Percentiles rank a stretch among this genome's conserved stretches.
phyloP scores from a whole-genome alignment of 1,284 basidiomycete species.

The Gomphus sp. region DNA sequence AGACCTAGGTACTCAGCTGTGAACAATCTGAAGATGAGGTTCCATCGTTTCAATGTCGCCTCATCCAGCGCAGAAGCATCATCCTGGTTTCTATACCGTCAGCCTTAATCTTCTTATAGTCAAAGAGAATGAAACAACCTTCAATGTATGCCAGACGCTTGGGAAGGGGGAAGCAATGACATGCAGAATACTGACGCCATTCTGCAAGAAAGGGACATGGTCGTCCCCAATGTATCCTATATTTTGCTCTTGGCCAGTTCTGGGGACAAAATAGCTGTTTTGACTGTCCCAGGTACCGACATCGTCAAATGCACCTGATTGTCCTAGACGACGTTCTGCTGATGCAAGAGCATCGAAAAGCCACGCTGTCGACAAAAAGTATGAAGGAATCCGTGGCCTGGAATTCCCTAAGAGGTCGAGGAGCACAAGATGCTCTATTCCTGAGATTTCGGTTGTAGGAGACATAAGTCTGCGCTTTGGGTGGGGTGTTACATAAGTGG shows the following conservation, averaged over 20 bases:
- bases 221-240: conserved; percentile 82
- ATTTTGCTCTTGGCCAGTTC: conserved; percentile 30
- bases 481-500: conserved; percentile 53
- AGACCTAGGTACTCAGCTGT: conserved; percentile 86
- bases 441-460: conserved; percentile 49
- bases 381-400: conserved; percentile 65
- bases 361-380: conserved; percentile 87
- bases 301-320: conserved; percentile 42
- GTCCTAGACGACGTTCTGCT: conserved; percentile 52
- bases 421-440: conserved; percentile 84
- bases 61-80: conserved; percentile 82
- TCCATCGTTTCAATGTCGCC: conserved; percentile 85
- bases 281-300: conserved; percentile 29
- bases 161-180: conserved; percentile 90
- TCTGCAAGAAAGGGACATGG: conserved; percentile 82
- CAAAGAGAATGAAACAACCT: conserved; percentile 31
- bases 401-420: conserved; percentile 81
- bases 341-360: conserved; percentile 68
- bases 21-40: conserved; percentile 80
- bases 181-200: conserved; percentile 87
- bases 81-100: conserved; percentile 46
- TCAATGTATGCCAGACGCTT: conserved; percentile 80
- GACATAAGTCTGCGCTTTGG: conserved; percentile 43
- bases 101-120: neutral
- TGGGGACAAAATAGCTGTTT: conserved; percentile 56